Percentiles rank a stretch among this genome's conserved stretches.
phyloP scores from a whole-genome alignment of 2,329 filamentous ascomycete genomes.

The Chaetomiaceae sp. region DNA sequence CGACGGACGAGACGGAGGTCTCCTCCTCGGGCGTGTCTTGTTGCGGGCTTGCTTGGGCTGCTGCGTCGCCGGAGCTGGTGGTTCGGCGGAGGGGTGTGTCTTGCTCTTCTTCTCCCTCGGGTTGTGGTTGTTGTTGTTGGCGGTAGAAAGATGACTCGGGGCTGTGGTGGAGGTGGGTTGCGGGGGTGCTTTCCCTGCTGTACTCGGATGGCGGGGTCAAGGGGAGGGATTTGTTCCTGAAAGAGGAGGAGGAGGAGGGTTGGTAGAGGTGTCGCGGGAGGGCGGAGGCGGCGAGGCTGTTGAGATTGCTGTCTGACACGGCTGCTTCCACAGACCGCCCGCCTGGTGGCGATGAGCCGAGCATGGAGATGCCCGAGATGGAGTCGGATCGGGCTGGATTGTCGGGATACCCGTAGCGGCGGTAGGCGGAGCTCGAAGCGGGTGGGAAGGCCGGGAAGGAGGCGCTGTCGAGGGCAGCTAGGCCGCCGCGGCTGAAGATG shows the following conservation, averaged over 20 bases:
- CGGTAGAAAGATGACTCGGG: slow-evolving; percentile 13
- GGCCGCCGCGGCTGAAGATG: slow-evolving; percentile 63
- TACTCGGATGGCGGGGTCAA: slow-evolving; percentile 30
- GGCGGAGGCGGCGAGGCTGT: slow-evolving; percentile 17
- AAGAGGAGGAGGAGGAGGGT: neutral
- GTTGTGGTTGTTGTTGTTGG: slow-evolving; percentile 1
- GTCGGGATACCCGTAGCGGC: slow-evolving; percentile 10
- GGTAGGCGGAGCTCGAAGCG: slow-evolving; percentile 17
- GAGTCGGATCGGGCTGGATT: slow-evolving; percentile 7
- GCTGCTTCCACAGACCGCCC: too few relatives aligned
- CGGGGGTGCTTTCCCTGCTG: slow-evolving; percentile 25
- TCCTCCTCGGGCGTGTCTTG: too few relatives aligned
- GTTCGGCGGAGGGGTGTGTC: too few relatives aligned
- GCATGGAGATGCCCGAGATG: slow-evolving; percentile 6
- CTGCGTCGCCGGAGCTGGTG: too few relatives aligned
- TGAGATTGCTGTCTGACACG: neutral
- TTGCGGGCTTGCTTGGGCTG: too few relatives aligned
- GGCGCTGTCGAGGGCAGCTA: slow-evolving; percentile 20
- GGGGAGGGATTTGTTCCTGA: slow-evolving; percentile 32
- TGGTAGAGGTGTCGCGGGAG: slow-evolving; percentile 13
- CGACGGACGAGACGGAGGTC: too few relatives aligned
- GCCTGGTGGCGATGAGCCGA: too few relatives aligned
- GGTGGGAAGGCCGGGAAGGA: slow-evolving; percentile 13
- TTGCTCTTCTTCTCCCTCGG: neutral
- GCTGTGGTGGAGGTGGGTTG: slow-evolving; percentile 9